Percentiles rank a stretch among this genome's conserved stretches.
phyloP scores from a whole-genome alignment of 805 yeast species.

The Candida andamanensis region DNA sequence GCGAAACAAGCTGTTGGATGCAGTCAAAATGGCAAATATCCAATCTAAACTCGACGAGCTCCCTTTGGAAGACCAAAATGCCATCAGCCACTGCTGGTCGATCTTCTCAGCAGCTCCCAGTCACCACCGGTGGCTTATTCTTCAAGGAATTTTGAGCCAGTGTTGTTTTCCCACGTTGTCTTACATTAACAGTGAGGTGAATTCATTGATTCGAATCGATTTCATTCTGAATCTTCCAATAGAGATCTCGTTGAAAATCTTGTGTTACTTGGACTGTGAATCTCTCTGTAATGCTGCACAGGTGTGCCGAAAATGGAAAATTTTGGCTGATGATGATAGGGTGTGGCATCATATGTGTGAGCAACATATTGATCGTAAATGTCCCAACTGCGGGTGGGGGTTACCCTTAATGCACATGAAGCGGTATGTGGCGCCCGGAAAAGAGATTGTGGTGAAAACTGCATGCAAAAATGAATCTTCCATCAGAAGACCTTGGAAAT shows the following conservation, averaged over 20 bases:
- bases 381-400: constrained; percentile 99
- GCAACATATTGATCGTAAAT: constrained; percentile 94
- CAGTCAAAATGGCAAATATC: constrained; percentile 55
- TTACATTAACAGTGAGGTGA: constrained; percentile 75
- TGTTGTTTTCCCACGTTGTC: constrained; percentile 95
- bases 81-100: constrained; percentile 79
- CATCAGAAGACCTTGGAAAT: constrained; percentile 82
- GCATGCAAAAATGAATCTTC: constrained; percentile 1
- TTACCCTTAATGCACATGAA: constrained; percentile 90
- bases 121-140: constrained; percentile 64
- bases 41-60: constrained; percentile 55
- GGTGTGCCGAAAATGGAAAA: constrained; percentile 83
- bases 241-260: constrained; percentile 77
- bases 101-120: constrained; percentile 71
- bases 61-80: constrained; percentile 67
- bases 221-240: constrained; percentile 80
- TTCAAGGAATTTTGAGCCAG: constrained; percentile 79
- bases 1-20: constrained; percentile 66
- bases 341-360: constrained; percentile 99
- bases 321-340: constrained; percentile 88
- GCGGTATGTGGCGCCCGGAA: constrained; percentile 48
- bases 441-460: constrained; percentile 5
- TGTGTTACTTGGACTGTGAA: constrained; percentile 86
- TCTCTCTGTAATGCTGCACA: constrained; percentile 93
- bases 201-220: constrained; percentile 78